Evolutionary conservation across 768 basidiomycete species (phyloP).

Genomic region (Rhizopogon roseolus): DNA sequence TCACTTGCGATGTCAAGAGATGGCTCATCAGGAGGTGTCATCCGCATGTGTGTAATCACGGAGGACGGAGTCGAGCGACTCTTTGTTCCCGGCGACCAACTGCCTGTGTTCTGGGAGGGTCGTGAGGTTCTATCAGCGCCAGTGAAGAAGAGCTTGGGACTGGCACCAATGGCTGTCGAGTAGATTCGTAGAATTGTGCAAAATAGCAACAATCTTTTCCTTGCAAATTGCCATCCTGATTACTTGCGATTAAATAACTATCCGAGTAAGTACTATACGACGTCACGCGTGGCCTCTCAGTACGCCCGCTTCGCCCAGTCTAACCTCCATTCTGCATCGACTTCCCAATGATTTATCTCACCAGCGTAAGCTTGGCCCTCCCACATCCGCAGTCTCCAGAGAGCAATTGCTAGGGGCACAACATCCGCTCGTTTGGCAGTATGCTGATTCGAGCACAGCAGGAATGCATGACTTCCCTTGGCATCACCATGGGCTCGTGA

Average conservation of each 20-base stretch:
- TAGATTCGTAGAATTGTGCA: constrained; percentile 6
- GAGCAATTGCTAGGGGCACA: constrained; percentile 59
- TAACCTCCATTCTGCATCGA: constrained; percentile 21
- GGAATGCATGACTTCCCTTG: constrained; percentile 66
- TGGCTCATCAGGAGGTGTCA: constrained; percentile 95
- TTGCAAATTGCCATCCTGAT: not conserved
- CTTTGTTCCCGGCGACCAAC: constrained; percentile 87
- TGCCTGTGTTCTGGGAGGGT: constrained; percentile 90
- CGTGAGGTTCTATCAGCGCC: constrained; percentile 57
- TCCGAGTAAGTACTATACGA: not conserved
- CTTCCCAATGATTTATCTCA: constrained; percentile 35
- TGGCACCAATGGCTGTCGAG: constrained; percentile 44
- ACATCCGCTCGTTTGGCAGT: constrained; percentile 53
- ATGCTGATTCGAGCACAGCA: constrained; percentile 49
- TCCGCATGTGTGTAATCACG: constrained; percentile 96
- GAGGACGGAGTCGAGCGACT: constrained; percentile 87
- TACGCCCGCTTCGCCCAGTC: constrained; percentile 6
- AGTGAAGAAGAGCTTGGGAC: constrained; percentile 14
- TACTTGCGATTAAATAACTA: not conserved
- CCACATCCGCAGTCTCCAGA: constrained; percentile 81
- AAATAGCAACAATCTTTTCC: not conserved
- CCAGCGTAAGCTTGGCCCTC: constrained; percentile 40
- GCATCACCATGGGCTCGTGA: constrained; percentile 21
- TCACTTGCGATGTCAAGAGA: constrained; percentile 96
- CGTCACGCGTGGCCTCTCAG: not conserved